Evolutionary conservation across 208 protist species (phyloP), one percentile per base, ranked within the genome.

Genomic region (Leishmania guyanensis): DNA sequence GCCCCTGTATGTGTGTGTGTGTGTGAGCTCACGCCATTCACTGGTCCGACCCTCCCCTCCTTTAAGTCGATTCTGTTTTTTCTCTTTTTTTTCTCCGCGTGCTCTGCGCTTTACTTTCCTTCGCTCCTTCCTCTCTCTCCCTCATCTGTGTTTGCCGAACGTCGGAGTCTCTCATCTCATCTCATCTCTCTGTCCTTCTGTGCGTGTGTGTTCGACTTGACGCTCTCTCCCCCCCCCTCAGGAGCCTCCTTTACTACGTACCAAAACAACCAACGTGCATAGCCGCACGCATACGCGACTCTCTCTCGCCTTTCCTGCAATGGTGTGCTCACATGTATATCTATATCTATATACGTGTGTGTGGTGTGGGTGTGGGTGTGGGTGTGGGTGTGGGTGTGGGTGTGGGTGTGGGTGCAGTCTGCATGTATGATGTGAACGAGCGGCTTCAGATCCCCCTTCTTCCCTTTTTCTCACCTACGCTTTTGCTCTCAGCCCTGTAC

Each of bases 171-270:
- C 56, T 62, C 36, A 39, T 39, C 36, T 39, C 36, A 0, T 68
- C 29, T 69, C 60, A 22, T 71, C 8, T 69, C 36, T 71, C 39
- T 12, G 39, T 43, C 29, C 39, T 10, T n/a, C 4, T 69, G 64
- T 43, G 66, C n/a, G 66, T 70, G 65, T 70, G 29, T 71, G 36
- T 71, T 39, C 50, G 51, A n/a, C 60, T 65, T 8, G 60, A 65
- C 60, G 14, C n/a, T 36, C 60, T 33, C 56, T 62, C 58, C 26
- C 60, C 5, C 36, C 60, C 3, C n/a, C 10, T 17, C 26, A n/a
- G 26, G 10, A 39, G 36, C 36, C 36, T 39, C n/a, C n/a, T 9
- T n/a, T 12, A 39, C n/a, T 22, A 39, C 16, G 39, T n/a, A 71
- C 6, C 8, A 71, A 48, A 65, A 0, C 36, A 9, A n/a, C 17